Base-by-base conservation (phyloP, 176 grass and related monocot species). In the Oryza australiensis region DNA sequence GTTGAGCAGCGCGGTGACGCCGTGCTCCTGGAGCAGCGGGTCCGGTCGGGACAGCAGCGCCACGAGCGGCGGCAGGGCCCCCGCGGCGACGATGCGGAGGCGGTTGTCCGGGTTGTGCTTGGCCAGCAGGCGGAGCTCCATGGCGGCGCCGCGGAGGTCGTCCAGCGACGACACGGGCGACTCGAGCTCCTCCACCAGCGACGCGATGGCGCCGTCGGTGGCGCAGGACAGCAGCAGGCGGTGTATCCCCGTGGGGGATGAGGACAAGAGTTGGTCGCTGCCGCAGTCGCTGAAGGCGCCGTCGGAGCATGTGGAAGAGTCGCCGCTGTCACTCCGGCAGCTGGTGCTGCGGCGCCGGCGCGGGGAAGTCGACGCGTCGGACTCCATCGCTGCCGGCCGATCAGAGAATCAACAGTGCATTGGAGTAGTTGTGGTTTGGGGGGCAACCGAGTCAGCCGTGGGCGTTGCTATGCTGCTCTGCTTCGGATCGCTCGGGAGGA, bases 61-160 rank as follows among this genome's bases (percentile, higher is more conserved):
- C 30, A 89, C 37, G 1, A 89, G 76, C 15, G 75, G 81, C 24
- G 16, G 69, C 26, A 92, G 63, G 9, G 87, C 90, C 1, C 86
- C 90, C 0, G 75, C 87, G 13, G 51, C 79, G 3, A 53, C 83
- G 53, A 89, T 89, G 29, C 80, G 83, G 51, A 92, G 45, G 51
- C 87, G 87, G 7, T 87, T 92, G 26, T 92, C 90, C 41, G 69
- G 37, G 53, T 80, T 89, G 64, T 89, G 69, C 77, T 89, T 92
- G 3, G 87, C 83, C 10, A 92, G 79, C 12, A 89, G 76, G 1
- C 87, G 75, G 49, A 92, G 80, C 70, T 84, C 75, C 46, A 83
- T 83, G 46, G 87, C 76, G 27, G 76, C 71, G 6, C 27, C 32
- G 26, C 41, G 80, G 23, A 89, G 83, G 3, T 80, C 64, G 60